Evolutionary conservation across 371 early-diverging fungal species (phyloP), one percentile per base, ranked within the genome.

Genomic region (Rhizopus arrhizus): DNA sequence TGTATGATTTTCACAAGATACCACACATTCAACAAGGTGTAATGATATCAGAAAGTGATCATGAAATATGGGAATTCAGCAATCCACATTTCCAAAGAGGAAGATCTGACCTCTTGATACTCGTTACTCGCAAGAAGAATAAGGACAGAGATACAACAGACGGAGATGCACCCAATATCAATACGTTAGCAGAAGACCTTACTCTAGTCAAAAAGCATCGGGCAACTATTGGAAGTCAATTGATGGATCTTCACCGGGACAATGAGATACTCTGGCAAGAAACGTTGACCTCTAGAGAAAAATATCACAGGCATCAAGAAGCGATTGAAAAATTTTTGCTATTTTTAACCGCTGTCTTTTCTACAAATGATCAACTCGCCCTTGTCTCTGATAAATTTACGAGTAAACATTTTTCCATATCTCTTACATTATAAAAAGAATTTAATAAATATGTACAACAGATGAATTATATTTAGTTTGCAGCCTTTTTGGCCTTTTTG

Each of bases 241-340:
- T 96, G 42, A 87, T 85, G 69, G 84, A 81, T 29, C 81, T 97
- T 15, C 93, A 97, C 61, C 75, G 85, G 15, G 95, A 95, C 60
- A 92, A 93, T 67, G 88, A 90, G 65, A 64, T 85, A 41, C 77
- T 96, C 13, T 96, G 96, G 96, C 83, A 82, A 54, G 94, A 95
- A 64, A 85, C 91, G 0, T 56, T 86, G 4, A 70, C 77, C 3
- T 78, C 91, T 4, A 83, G 91, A 33, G 89, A 91, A 38, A 81
- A 90, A 28, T 85, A 92, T 68, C 84, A 87, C 41, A 72, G 85
- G 32, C 96, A 96, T 68, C 93, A 96, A 69, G 87, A 87, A 3
- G 92, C 89, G 2, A 94, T 96, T 43, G 90, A 95, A 77, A 95
- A 93, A 70, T 90, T 92, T 29, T 55, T 91, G 52, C 74, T 84